Evolutionary conservation across 768 basidiomycete species (phyloP).

Genomic region (Leccinum variicolor): DNA sequence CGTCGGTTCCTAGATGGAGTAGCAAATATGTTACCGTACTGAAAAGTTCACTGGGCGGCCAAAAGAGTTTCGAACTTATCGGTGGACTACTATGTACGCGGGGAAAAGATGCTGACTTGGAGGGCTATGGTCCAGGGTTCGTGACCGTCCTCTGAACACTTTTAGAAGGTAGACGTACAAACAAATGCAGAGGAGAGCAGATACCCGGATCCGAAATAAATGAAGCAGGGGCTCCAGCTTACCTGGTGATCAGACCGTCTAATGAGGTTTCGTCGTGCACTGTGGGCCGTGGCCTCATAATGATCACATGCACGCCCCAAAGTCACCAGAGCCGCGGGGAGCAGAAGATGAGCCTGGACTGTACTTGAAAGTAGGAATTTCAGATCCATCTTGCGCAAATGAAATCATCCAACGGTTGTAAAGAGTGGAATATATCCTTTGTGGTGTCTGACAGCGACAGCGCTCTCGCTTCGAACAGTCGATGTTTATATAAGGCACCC

Average conservation of each 20-base stretch:
- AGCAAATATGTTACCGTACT: background rate
- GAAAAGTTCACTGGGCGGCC: background rate
- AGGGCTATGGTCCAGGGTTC: background rate
- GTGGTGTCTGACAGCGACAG: too few species aligned
- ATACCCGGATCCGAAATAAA: constrained; percentile 9
- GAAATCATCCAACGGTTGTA: constrained; percentile 11
- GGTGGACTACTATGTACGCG: background rate
- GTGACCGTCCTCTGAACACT: background rate
- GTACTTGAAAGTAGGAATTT: constrained; percentile 7
- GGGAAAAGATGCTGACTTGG: constrained; percentile 3
- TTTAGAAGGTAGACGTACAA: constrained; percentile 7
- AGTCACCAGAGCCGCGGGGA: constrained; percentile 15
- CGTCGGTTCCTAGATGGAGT: constrained; percentile 7
- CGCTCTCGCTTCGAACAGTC: constrained; percentile 4
- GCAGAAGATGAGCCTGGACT: constrained; percentile 3
- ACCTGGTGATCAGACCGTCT: background rate
- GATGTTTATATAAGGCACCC: background rate
- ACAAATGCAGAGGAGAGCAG: constrained; percentile 2
- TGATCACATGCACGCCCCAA: background rate
- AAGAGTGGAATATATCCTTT: constrained; percentile 6
- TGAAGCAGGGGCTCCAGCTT: background rate
- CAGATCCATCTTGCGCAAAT: constrained; percentile 9
- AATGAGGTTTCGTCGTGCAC: background rate
- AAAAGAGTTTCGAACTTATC: background rate
- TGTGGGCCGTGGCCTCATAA: background rate